phyloP scores from a whole-genome alignment of 1,284 basidiomycete species.

The Ganoderma resinaceum region DNA sequence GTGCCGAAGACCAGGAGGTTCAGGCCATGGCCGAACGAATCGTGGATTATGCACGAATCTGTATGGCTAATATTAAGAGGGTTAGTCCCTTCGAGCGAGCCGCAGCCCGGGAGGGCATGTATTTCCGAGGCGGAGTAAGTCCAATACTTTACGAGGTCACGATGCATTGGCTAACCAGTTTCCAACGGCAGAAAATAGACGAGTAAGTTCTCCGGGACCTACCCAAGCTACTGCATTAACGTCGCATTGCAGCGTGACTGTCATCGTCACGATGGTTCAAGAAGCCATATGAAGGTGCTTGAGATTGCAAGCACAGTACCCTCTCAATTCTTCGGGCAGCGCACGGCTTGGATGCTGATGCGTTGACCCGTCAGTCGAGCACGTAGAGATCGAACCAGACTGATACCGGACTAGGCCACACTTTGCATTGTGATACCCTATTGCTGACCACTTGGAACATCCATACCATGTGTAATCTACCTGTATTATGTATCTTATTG shows the following conservation, averaged over 20 bases:
- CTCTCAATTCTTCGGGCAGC: neutral
- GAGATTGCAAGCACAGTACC: neutral
- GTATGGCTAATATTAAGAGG: slow-evolving; percentile 69
- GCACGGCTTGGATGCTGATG: neutral
- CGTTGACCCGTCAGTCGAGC: neutral
- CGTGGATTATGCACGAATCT: slow-evolving; percentile 71
- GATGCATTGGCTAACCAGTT: neutral
- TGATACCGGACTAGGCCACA: slow-evolving; percentile 18
- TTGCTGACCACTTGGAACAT: slow-evolving; percentile 15
- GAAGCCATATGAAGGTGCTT: slow-evolving; percentile 41
- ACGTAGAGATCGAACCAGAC: slow-evolving; percentile 10
- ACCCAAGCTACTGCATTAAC: no score
- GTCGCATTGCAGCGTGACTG: slow-evolving; percentile 55
- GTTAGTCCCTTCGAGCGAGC: slow-evolving; percentile 76
- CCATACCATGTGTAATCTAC: slow-evolving; percentile 25
- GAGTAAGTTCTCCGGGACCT: slow-evolving; percentile 63
- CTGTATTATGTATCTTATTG: slow-evolving; percentile 14
- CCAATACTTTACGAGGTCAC: neutral
- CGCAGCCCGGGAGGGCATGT: slow-evolving; percentile 67
- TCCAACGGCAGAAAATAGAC: slow-evolving; percentile 59
- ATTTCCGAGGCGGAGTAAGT: slow-evolving; percentile 76
- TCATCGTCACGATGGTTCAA: slow-evolving; percentile 64
- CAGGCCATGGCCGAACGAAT: slow-evolving; percentile 76
- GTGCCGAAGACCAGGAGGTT: slow-evolving; percentile 61
- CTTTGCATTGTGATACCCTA: slow-evolving; percentile 23